Base-by-base conservation (phyloP, 1,284 basidiomycete species). In the Tausonia pullulans region DNA sequence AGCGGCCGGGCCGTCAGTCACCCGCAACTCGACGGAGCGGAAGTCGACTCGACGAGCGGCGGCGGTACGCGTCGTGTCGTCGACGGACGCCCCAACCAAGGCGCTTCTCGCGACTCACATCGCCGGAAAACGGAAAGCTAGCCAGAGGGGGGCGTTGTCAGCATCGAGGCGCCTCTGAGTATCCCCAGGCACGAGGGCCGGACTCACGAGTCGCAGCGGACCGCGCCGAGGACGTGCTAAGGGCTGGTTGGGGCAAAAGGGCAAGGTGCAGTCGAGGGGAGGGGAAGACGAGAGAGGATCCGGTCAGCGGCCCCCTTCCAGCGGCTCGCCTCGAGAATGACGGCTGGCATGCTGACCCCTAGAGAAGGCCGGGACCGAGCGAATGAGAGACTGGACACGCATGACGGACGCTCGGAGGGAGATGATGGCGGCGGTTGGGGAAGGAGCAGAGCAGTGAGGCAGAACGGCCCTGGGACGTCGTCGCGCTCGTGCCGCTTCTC, bases 71-170 rank as follows among this genome's bases (percentile, higher is more conserved):
- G 41, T 5, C 54, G 6, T 11, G 40, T 8, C n/a, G 55, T 8
- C 7, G 41, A 39, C 43, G 58, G 58, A n/a, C 40, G 49, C 7
- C 40, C 10, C 16, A 5, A 27, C 16, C 16, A 39, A 13, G 3
- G 49, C 10, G 51, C 11, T 1, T n/a, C 43, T 27, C 11, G 10
- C 27, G 44, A 65, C 64, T 40, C 14, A 65, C 64, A 65, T 65
- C 55, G 64, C 64, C 2, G 64, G 64, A 48, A 65, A 65, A 11
- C 64, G 64, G 54, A 65, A 65, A 9, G 64, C 64, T 65, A 41
- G 14, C 27, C 27, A 27, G 27, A 45, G n/a, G 13, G 10, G 9
- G 3, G 5, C 11, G 41, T 13, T 14, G 39, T 13, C 45, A 46
- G 13, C 6, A 10, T 7, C 13, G 40, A 4, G 51, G 14, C 11